Percentiles rank a stretch among this genome's conserved stretches.
Conservation (phyloP, 345 rosid species). For the Eucalyptus caleyi region DNA sequence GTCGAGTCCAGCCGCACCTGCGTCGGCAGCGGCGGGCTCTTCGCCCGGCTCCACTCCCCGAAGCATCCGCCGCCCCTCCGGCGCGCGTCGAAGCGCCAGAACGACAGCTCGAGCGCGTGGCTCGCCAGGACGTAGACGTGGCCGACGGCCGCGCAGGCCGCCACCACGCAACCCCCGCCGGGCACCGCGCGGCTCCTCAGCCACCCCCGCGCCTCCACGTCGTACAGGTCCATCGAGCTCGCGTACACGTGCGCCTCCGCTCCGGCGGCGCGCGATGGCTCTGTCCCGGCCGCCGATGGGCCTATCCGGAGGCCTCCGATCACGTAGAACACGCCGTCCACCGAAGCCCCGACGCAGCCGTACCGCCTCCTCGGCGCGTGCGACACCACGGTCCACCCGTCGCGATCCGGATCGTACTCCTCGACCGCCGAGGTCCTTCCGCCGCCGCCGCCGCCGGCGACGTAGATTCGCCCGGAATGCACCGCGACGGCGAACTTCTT, state of each 20-base stretch:
- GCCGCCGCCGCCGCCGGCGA: constrained; percentile 42
- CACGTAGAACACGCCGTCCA: constrained; percentile 70
- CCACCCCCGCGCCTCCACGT: constrained; percentile 59
- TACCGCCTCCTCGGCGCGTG: constrained; percentile 52
- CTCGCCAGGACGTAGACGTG: constrained; percentile 53
- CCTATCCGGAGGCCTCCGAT: constrained; percentile 80
- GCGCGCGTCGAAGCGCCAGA: constrained; percentile 69
- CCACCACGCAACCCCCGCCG: constrained; percentile 88
- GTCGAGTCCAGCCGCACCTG: constrained; percentile 60
- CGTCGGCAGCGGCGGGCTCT: constrained; percentile 65
- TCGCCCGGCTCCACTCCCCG: constrained; percentile 75
- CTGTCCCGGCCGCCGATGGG: not conserved
- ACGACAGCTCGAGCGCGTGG: constrained; percentile 87
- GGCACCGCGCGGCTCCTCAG: constrained; percentile 71
- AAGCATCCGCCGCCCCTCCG: constrained; percentile 17
- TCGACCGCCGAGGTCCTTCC: constrained; percentile 42
- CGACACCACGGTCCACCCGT: constrained; percentile 53
- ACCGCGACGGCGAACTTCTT: constrained; percentile 74
- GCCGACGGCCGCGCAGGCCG: constrained; percentile 66
- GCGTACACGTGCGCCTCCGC: constrained; percentile 62
- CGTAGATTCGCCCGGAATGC: constrained; percentile 50
- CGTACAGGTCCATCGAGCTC: constrained; percentile 81
- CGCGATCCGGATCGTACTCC: constrained; percentile 64
- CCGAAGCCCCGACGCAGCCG: constrained; percentile 80
- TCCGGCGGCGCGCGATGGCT: constrained; percentile 4